phyloP scores from a whole-genome alignment of 2,329 filamentous ascomycete genomes.

The Nothomitra cinnamomea region DNA sequence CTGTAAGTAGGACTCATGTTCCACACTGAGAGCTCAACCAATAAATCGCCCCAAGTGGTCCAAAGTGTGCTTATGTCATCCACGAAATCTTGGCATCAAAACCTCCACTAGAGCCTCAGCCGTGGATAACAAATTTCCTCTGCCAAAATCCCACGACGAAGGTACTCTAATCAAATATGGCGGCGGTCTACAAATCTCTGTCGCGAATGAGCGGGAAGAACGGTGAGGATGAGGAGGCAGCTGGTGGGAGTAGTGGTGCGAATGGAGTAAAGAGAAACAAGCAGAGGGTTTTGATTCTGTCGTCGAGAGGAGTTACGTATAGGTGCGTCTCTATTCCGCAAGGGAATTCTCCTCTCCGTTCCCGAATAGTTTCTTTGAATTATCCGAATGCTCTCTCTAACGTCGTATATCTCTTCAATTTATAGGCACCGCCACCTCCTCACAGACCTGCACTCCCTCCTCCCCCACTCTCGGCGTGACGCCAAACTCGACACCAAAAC shows the following conservation, averaged over 20 bases:
- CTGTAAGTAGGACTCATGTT: too few species aligned
- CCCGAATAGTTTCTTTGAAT: too few species aligned
- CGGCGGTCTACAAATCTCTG: conserved; percentile 39
- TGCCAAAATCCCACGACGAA: not conserved
- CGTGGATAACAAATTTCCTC: not conserved
- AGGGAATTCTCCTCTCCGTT: too few species aligned
- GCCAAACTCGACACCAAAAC: conserved; percentile 95
- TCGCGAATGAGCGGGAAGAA: conserved; percentile 22
- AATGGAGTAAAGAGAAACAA: conserved; percentile 22
- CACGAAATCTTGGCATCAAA: too few species aligned
- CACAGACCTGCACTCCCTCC: conserved; percentile 71
- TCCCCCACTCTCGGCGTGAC: conserved; percentile 87
- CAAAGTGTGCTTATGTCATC: too few species aligned
- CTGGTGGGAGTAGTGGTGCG: conserved; percentile 6
- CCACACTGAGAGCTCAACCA: too few species aligned
- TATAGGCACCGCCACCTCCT: conserved; percentile 91
- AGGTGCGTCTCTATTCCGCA: conserved; percentile 43
- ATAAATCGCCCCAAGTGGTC: too few species aligned
- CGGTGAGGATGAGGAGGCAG: conserved; percentile 15
- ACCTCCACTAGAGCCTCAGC: too few species aligned
- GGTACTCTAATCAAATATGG: conserved; percentile 22
- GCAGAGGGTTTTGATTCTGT: conserved; percentile 68
- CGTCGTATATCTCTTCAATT: not conserved
- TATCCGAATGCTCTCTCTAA: too few species aligned
- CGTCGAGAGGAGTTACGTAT: conserved; percentile 81